Evolutionary conservation across 805 yeast genomes (phyloP), one percentile per base, ranked within the genome.

Genomic region (Metschnikowia cubensis): DNA sequence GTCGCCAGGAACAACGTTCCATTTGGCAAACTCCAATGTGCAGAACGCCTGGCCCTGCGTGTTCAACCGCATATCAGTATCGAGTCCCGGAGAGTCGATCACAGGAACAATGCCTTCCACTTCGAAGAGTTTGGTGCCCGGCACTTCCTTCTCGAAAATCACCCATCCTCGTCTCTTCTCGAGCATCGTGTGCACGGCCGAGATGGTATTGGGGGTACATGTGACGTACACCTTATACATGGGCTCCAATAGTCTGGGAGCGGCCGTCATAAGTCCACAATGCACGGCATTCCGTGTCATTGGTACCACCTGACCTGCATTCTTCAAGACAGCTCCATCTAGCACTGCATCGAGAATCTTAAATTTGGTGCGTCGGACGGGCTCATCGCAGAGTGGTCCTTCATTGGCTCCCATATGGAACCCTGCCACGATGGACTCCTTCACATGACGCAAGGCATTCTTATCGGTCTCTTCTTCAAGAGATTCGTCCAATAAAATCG

Each of bases 381-480:
- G 84, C 62, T 89, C 97, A 52, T 87, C 96, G 53, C 95, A 83
- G n/a, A 94, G 70, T 0, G 99, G 99, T 0, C 99, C 99, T 59
- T 88, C 96, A 49, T 81, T 74, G 0, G 80, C 74, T 2, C 86
- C 85, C 94, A 96, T 87, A 58, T 79, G 77, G 68, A 92, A 94
- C 0, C 98, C 99, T 56, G 84, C 85, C 2, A 72, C 68, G 1
- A 91, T 76, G 2, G 81, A 71, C 6, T 79, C 83, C 52, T 80
- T 83, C 29, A 79, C 72, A 0, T 68, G 47, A 1, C 59, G 51
- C 33, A 87, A 58, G 10, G 68, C 47, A 22, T 68, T 67, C 60
- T 82, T 82, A 59, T 88, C 87, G 1, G 85, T 84, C 50, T 87
- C 94, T 29, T 75, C 83, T 47, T 69, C 74, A 2, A 91, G 61